Evolutionary conservation across 163 green algal genomes (phyloP).

Genomic region (Scenedesmus sp.): DNA sequence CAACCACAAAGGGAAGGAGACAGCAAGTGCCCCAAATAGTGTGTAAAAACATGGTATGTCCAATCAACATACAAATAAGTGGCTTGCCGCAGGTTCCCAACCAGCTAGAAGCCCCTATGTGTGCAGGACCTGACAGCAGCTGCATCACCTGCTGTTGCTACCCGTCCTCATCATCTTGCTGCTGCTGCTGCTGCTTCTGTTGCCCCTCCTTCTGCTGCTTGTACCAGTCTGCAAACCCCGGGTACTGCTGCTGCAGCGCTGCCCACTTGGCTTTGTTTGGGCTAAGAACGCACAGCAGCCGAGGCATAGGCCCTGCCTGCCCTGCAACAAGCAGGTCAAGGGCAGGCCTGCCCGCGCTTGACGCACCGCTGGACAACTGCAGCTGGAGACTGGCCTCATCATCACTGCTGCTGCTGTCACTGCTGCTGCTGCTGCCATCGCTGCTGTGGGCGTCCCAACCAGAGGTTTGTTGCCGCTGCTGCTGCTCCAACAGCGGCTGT

Average conservation of each 20-base stretch:
- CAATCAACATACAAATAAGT: not conserved
- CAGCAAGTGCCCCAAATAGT: too few relatives aligned
- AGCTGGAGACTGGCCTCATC: not conserved
- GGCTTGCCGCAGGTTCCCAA: not conserved
- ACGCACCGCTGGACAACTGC: not conserved
- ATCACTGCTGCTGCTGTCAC: not conserved
- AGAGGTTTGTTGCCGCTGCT: not conserved
- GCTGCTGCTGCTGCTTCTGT: not conserved
- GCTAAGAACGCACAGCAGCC: not conserved
- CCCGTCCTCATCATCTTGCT: not conserved
- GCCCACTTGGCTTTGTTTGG: not conserved
- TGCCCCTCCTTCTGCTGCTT: not conserved
- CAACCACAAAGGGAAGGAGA: too few relatives aligned
- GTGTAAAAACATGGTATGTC: not conserved
- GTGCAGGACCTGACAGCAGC: not conserved
- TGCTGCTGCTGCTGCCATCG: conserved; percentile 14
- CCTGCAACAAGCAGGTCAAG: not conserved
- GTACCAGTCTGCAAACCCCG: not conserved
- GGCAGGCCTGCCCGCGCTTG: not conserved
- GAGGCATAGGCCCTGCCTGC: not conserved
- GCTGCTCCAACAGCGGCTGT: not conserved
- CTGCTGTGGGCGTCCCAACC: not conserved
- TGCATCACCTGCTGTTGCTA: not conserved
- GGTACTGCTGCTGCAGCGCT: not conserved
- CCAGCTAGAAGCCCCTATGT: not conserved